phyloP scores from a whole-genome alignment of 2,329 filamentous ascomycete genomes.

The Camillea tinctor region DNA sequence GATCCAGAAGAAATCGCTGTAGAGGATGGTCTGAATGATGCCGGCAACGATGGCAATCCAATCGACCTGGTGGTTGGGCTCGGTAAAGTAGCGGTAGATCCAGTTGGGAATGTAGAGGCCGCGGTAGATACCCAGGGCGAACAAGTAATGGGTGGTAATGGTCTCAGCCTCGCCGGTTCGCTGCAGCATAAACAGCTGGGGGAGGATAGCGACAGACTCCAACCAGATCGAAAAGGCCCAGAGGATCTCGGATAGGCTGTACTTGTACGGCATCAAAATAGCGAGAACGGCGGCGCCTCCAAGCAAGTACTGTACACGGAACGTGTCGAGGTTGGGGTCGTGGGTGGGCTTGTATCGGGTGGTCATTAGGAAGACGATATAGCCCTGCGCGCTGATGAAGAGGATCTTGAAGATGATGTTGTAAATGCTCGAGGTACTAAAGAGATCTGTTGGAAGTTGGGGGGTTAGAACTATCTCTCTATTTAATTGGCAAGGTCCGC shows the following conservation, averaged over 20 bases:
- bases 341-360: slow-evolving; percentile 97
- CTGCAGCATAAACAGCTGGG: slow-evolving; percentile 97
- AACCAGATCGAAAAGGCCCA: slow-evolving; percentile 99
- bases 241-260: slow-evolving; percentile 78
- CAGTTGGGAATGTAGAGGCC: slow-evolving; percentile 98
- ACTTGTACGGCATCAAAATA: slow-evolving; percentile 81
- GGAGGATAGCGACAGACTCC: slow-evolving; percentile 92
- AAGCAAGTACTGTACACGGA: slow-evolving; percentile 92
- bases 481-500: slow-evolving; percentile 7
- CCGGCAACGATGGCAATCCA: slow-evolving; percentile 87
- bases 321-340: slow-evolving; percentile 95
- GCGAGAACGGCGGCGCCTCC: slow-evolving; percentile 77
- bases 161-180: slow-evolving; percentile 97
- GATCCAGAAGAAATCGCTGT: slow-evolving; percentile 99
- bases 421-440: slow-evolving; percentile 81
- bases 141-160: slow-evolving; percentile 98
- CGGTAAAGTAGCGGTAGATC: slow-evolving; percentile 85
- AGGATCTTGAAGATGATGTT: slow-evolving; percentile 95
- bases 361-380: slow-evolving; percentile 97
- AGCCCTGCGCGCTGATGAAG: slow-evolving; percentile 86
- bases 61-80: slow-evolving; percentile 71
- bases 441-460: slow-evolving; percentile 62
- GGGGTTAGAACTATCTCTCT: slow-evolving; percentile 2
- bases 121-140: slow-evolving; percentile 86
- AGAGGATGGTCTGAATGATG: slow-evolving; percentile 88